A percentile compares a stretch with the other conserved stretches of the same genome.
These are phyloP conservation scores for Neopestalotiopsis rosae DNA, from an alignment of 2,329 filamentous ascomycete genomes.

Conservation along the genomic window DNA sequence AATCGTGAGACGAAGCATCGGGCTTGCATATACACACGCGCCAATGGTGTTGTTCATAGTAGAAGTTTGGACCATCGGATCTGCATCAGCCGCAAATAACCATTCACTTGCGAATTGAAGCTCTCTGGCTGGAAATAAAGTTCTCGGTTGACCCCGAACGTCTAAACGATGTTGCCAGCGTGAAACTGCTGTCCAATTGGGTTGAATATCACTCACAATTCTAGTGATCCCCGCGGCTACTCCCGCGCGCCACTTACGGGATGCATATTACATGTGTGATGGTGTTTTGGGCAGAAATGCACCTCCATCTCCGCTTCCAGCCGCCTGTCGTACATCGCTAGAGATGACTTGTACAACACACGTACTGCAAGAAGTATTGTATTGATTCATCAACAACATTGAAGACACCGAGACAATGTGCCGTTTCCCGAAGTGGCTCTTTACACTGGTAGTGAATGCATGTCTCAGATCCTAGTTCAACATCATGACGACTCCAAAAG, in stretches of 20 bases:
- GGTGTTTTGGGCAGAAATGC: background rate
- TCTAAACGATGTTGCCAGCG: background rate
- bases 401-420: background rate
- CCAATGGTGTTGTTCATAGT: background rate
- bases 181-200: background rate
- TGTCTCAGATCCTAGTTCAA: background rate
- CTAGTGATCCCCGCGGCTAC: background rate
- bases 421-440: background rate
- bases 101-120: background rate
- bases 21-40: background rate
- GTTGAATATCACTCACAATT: background rate
- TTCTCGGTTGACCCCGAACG: background rate
- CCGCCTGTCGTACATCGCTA: background rate
- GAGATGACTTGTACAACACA: background rate
- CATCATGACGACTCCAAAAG: background rate
- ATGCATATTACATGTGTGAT: background rate
- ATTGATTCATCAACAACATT: background rate
- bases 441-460: background rate
- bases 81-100: background rate
- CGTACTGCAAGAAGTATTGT: background rate
- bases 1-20: background rate
- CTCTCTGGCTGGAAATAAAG: background rate
- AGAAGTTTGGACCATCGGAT: background rate
- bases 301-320: background rate
- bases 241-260: background rate